Conservation (phyloP, 371 early-diverging fungal genomes). For the Apophysomyces trapeziformis region DNA sequence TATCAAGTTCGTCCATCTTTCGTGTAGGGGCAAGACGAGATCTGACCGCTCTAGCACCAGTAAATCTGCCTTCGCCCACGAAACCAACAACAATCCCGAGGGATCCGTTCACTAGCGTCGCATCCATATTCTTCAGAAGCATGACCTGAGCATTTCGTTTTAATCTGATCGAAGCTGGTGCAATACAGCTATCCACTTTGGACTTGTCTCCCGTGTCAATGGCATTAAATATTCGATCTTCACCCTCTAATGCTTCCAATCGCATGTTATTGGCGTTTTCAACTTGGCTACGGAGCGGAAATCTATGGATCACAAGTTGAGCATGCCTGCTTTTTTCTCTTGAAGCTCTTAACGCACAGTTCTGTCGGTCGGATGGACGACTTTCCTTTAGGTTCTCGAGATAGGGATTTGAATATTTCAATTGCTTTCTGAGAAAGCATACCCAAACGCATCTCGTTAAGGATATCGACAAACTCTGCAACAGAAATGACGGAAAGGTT, state of each 20-base stretch:
- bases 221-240: conserved; percentile 36
- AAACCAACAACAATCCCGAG: conserved; percentile 76
- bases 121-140: conserved; percentile 77
- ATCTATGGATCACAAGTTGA: conserved; percentile 27
- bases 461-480: conserved; percentile 58
- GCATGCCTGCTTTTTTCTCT: neutral
- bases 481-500: too few relatives aligned
- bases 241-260: conserved; percentile 56
- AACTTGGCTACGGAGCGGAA: conserved; percentile 71
- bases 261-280: conserved; percentile 67
- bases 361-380: conserved; percentile 78
- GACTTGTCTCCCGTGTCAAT: conserved; percentile 40
- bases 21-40: neutral
- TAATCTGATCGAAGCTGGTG: conserved; percentile 62
- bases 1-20: neutral
- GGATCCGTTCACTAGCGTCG: conserved; percentile 83
- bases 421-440: conserved; percentile 55
- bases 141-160: conserved; percentile 87
- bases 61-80: conserved; percentile 35
- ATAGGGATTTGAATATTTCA: conserved; percentile 52
- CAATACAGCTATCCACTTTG: conserved; percentile 54
- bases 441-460: conserved; percentile 72
- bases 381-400: conserved; percentile 48
- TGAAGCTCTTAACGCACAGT: conserved; percentile 55
- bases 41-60: conserved; percentile 3